phyloP scores from a whole-genome alignment of 768 basidiomycete species.

The Termitomyces sp. region DNA sequence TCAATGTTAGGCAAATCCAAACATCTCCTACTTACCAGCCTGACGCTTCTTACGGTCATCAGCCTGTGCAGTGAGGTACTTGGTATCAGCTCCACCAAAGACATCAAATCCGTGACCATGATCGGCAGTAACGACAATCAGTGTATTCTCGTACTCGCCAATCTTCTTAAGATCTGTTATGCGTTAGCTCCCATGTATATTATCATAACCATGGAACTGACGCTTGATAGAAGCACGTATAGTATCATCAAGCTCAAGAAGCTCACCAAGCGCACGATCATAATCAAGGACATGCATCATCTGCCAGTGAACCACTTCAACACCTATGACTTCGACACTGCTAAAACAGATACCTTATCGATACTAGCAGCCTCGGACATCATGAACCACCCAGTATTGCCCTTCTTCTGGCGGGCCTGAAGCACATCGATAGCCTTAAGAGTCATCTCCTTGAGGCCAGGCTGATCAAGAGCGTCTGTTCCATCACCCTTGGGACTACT shows the following conservation, averaged over 20 bases:
- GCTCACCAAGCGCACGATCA: constrained; percentile 39
- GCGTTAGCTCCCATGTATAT: not conserved
- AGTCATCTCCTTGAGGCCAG: constrained; percentile 44
- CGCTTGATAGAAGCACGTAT: constrained; percentile 35
- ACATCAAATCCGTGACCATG: constrained; percentile 44
- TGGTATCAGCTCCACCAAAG: constrained; percentile 22
- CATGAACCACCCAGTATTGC: constrained; percentile 38
- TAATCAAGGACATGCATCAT: constrained; percentile 46
- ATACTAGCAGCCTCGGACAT: constrained; percentile 43
- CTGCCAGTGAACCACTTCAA: constrained; percentile 7
- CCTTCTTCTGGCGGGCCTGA: constrained; percentile 27
- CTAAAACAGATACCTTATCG: constrained; percentile 25
- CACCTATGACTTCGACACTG: not conserved
- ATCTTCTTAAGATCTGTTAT: constrained; percentile 33
- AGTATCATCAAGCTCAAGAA: constrained; percentile 39
- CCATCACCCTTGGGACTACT: constrained; percentile 37
- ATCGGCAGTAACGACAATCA: constrained; percentile 41
- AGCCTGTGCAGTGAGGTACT: constrained; percentile 18
- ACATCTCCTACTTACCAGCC: constrained; percentile 10
- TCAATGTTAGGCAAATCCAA: not conserved
- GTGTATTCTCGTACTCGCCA: constrained; percentile 34
- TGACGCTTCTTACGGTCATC: constrained; percentile 18
- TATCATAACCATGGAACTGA: constrained; percentile 14
- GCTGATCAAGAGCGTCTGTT: constrained; percentile 35
- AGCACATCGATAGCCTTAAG: constrained; percentile 40